Evolutionary conservation across 441 rosid species (phyloP).

Genomic region (Aleurites moluccanus): DNA sequence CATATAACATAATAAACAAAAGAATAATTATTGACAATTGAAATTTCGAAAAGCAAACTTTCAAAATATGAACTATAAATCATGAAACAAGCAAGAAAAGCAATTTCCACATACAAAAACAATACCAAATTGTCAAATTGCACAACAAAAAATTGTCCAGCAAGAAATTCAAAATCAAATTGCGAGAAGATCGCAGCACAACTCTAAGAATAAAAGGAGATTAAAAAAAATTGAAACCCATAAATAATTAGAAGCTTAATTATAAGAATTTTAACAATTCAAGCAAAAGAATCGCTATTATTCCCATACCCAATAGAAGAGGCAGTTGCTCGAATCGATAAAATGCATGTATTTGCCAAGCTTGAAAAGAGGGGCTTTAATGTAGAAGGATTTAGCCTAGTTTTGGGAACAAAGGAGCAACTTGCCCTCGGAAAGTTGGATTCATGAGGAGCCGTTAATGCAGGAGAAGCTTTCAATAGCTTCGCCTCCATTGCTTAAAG

Average conservation of each 20-base stretch:
- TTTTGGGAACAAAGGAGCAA: slow-evolving; percentile 22
- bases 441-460: slow-evolving; percentile 18
- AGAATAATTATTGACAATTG: background rate
- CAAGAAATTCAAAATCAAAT: background rate
- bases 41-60: background rate
- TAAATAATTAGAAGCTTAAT: slow-evolving; percentile 8
- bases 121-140: background rate
- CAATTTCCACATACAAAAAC: background rate
- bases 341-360: slow-evolving; percentile 34
- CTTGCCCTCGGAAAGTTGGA: slow-evolving; percentile 26
- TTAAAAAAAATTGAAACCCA: slow-evolving; percentile 7
- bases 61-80: background rate
- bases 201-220: background rate
- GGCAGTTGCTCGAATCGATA: slow-evolving; percentile 39
- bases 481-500: slow-evolving; percentile 49
- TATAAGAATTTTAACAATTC: slow-evolving; percentile 1
- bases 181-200: background rate
- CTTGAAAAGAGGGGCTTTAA: slow-evolving; percentile 23
- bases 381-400: slow-evolving; percentile 20
- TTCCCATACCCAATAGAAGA: slow-evolving; percentile 48
- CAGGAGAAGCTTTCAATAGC: slow-evolving; percentile 36
- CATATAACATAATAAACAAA: background rate
- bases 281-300: background rate
- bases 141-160: no score
- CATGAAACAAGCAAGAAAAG: background rate